Evolutionary conservation across 1,284 basidiomycete genomes (phyloP), one percentile per base, ranked within the genome.

Genomic region (Pascua guehoae): DNA sequence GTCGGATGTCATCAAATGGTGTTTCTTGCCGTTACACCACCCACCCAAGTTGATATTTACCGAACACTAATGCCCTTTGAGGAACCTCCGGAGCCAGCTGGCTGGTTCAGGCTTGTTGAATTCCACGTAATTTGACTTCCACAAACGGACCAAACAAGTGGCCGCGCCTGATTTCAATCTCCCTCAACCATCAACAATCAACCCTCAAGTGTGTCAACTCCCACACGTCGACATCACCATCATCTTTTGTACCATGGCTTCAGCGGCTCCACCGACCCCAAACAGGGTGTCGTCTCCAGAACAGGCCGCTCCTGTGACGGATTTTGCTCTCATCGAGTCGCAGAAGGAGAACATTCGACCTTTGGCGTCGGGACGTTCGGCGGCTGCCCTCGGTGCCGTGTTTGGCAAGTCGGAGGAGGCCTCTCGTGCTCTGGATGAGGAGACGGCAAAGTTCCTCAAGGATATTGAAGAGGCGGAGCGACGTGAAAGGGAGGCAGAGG

Each of bases 271-370:
- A 36, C 8, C 53, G 42, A 44, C 59, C 16, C 51, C 59, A 9
- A 14, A 45, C 7, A 36, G 46, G 38, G 44, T 49, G 16, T 50
- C 43, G 8, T 55, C 56, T 8, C 56, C 61, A 8, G 59, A 52
- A 15, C 42, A 44, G 18, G 47, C 56, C 0, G 73, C 69, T 2
- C 75, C 77, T 24, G 71, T 68, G 11, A 78, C 78, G 17, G 79
- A 80, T 61, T 79, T 78, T 57, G 66, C 74, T 7, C 59, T 78
- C 41, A 71, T 83, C 56, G 83, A 85, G 63, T 73, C 77, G 4
- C 80, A 83, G 53, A 84, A 85, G 73, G 84, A 84, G 69, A 84
- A 85, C 71, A 83, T 85, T 47, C 77, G 81, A 54, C 82, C 83
- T 0, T 71, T 82, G 5, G 74, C 79, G 1, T 73, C 79, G 8